Percentiles rank a stretch among this genome's conserved stretches.
phyloP scores from a whole-genome alignment of 1,284 basidiomycete genomes.

The Cryptococcus sp. region DNA sequence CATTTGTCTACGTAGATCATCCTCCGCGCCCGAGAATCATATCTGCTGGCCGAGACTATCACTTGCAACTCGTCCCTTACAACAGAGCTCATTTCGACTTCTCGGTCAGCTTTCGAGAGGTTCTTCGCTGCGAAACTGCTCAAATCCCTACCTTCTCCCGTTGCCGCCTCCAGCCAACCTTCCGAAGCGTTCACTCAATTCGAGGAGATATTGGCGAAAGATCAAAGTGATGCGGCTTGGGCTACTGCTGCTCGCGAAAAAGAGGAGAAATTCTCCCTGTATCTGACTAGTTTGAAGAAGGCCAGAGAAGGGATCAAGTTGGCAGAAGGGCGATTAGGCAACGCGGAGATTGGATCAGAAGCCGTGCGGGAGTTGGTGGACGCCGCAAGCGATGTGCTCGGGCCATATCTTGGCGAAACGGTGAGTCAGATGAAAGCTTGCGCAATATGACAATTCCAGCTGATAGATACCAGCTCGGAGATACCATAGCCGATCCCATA shows the following conservation, averaged over 20 bases:
- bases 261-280: slow-evolving; percentile 90
- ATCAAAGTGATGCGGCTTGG: slow-evolving; percentile 60
- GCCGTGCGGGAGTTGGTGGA: slow-evolving; percentile 66
- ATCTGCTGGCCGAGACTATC: slow-evolving; percentile 61
- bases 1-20: slow-evolving; percentile 68
- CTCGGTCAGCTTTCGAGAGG: slow-evolving; percentile 56
- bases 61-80: slow-evolving; percentile 44
- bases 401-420: slow-evolving; percentile 71
- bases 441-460: background rate
- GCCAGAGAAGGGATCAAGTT: slow-evolving; percentile 35
- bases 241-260: slow-evolving; percentile 68
- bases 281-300: slow-evolving; percentile 72
- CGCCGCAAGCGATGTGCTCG: slow-evolving; percentile 72
- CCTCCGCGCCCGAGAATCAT: slow-evolving; percentile 78
- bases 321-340: slow-evolving; percentile 43
- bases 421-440: slow-evolving; percentile 53
- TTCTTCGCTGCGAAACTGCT: slow-evolving; percentile 62
- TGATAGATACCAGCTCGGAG: slow-evolving; percentile 62
- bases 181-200: slow-evolving; percentile 59
- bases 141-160: slow-evolving; percentile 62
- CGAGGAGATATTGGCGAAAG: slow-evolving; percentile 57
- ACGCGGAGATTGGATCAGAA: slow-evolving; percentile 55
- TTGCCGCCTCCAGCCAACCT: slow-evolving; percentile 62
- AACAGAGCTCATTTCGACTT: slow-evolving; percentile 34
- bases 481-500: slow-evolving; percentile 77